phyloP scores from a whole-genome alignment of 2,329 filamentous ascomycete genomes.

The Aspergillus texensis region DNA sequence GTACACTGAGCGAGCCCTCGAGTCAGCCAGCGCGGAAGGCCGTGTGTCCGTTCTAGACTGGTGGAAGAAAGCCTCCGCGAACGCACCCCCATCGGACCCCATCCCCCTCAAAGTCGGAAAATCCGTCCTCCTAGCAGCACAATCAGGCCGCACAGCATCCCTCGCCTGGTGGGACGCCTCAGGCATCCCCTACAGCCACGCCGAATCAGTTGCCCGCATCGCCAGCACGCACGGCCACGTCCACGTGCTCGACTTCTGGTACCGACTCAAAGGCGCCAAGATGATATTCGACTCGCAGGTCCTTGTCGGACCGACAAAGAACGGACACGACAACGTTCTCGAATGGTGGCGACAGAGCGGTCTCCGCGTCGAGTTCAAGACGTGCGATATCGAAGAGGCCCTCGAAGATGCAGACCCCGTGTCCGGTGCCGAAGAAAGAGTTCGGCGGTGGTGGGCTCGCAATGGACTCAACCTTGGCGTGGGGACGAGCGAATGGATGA shows the following conservation, averaged over 20 bases:
- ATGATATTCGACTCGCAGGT: conserved; percentile 83
- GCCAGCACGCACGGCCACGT: conserved; percentile 85
- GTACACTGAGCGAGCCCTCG: conserved; percentile 84
- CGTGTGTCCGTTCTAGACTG: conserved; percentile 86
- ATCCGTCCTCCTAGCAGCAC: conserved; percentile 79
- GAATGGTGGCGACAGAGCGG: conserved; percentile 85
- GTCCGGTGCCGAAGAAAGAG: conserved; percentile 68
- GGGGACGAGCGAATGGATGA: conserved; percentile 88
- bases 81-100: conserved; percentile 55
- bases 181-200: conserved; percentile 75
- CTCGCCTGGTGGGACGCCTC: conserved; percentile 88
- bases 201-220: conserved; percentile 80
- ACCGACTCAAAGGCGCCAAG: conserved; percentile 71
- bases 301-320: conserved; percentile 82
- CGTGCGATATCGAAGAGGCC: conserved; percentile 92
- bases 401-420: conserved; percentile 76
- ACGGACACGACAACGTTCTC: conserved; percentile 79
- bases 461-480: conserved; percentile 82
- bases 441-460: conserved; percentile 83
- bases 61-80: conserved; percentile 76
- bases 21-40: conserved; percentile 82
- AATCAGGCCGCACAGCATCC: conserved; percentile 75
- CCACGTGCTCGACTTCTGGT: conserved; percentile 81
- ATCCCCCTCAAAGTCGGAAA: conserved; percentile 77
- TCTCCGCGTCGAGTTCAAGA: conserved; percentile 85